These are phyloP conservation scores for Gossypium stocksii DNA, from an alignment of 345 rosid species.

Conservation along the genomic window DNA sequence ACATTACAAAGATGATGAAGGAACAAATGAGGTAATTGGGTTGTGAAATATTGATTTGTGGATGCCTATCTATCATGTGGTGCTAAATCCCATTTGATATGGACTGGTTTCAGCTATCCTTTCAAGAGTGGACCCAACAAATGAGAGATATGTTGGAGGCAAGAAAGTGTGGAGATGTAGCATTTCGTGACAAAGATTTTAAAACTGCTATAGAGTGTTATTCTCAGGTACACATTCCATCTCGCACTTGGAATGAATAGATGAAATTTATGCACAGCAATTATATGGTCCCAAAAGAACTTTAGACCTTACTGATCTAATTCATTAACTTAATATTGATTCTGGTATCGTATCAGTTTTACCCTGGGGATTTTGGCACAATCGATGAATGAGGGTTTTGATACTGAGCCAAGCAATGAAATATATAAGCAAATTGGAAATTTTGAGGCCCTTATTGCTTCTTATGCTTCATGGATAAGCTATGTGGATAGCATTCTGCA, in stretches of 20 bases:
- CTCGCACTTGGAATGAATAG: neutral
- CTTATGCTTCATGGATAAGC: neutral
- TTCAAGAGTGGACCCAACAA: slow-evolving; percentile 94
- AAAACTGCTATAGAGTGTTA: slow-evolving; percentile 71
- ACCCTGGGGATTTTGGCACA: neutral
- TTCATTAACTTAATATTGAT: neutral
- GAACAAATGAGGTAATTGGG: slow-evolving; percentile 65
- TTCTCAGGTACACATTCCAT: slow-evolving; percentile 52
- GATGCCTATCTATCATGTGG: neutral
- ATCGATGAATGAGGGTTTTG: neutral
- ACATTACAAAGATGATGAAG: slow-evolving; percentile 89
- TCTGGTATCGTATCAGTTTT: neutral
- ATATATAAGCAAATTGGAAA: neutral
- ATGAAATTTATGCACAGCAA: neutral
- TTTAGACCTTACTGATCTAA: neutral
- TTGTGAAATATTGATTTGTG: neutral
- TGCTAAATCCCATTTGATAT: slow-evolving; percentile 17
- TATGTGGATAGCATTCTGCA: neutral
- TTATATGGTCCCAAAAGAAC: neutral
- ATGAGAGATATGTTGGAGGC: slow-evolving; percentile 88
- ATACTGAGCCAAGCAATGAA: neutral
- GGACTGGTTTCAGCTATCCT: slow-evolving; percentile 52
- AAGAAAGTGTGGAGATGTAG: slow-evolving; percentile 78
- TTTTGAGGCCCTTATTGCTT: neutral
- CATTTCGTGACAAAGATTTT: slow-evolving; percentile 65